Base-by-base conservation (phyloP, 148 eudicot species). In the Persicaria tinctoria region DNA sequence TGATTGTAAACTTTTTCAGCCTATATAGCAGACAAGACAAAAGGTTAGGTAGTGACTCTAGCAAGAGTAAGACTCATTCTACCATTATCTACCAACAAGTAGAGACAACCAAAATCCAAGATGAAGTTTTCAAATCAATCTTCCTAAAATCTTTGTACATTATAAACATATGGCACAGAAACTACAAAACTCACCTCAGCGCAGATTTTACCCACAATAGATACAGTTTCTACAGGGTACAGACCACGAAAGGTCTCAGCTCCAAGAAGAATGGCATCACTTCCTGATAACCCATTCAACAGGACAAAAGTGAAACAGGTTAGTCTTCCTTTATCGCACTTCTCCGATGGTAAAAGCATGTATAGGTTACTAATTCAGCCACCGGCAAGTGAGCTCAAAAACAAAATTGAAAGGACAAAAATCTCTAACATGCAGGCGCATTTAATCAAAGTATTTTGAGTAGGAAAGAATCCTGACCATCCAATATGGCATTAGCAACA, bases 241-340 rank as follows among this genome's bases (percentile, higher is more conserved):
- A 90, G 79, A 70, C 98, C 98, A 66, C 97, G 88, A 75, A 86
- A 83, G 55, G 97, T 94, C 87, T 94, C 98, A 70, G 98, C 98
- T 59, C 98, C 98, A 76, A 94, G 96, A 82, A 94, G 96, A 83
- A 91, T 94, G n/a, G 96, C 93, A 87, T 94, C 98, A 84, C 86
- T 90, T 79, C 97, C 98, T 94, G 84, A 76, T 80, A 53, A 51
- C 41, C 41, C 72, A 78, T 16, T 55, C 46, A 62, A 32, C 41
- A 32, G 41, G 50, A 6, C 60, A 75, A 74, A 9, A 70, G 41
- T 20, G 17, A 17, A 14, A 56, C 10, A 14, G 77, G 49, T 8
- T 32, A 53, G 41, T 32, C 62, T 47, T 20, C n/a, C 14, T 46
- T 51, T 18, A 45, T 46, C 44, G 44, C 46, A 41, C 47, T 18